Evolutionary conservation across 2,329 filamentous ascomycete genomes (phyloP).

Genomic region (Colletotrichum liriopes): DNA sequence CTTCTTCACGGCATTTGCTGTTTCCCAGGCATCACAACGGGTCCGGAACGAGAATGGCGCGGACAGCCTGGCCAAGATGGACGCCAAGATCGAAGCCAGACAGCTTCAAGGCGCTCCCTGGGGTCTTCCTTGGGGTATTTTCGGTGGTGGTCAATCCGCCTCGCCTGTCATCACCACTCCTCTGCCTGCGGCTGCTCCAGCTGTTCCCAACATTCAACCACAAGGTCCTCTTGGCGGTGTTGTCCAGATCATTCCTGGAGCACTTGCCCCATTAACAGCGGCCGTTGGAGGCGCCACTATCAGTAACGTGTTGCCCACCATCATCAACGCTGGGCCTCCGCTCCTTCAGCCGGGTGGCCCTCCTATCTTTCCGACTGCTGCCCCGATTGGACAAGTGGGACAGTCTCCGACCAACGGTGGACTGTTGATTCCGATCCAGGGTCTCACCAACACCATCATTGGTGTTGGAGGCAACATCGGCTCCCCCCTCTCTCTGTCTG

Average conservation of each 20-base stretch:
- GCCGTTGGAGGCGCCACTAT: background rate
- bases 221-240: constrained; percentile 16
- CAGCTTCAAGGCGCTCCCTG: constrained; percentile 32
- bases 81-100: constrained; percentile 2
- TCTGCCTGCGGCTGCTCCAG: constrained; percentile 12
- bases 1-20: constrained; percentile 21
- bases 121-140: constrained; percentile 21
- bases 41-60: background rate
- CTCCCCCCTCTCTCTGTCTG: background rate
- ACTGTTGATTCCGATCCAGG: constrained; percentile 4
- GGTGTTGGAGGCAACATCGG: background rate
- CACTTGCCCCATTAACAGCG: constrained; percentile 15
- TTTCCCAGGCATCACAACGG: constrained; percentile 10
- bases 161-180: constrained; percentile 5
- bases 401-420: constrained; percentile 1
- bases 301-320: background rate
- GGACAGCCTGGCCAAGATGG: background rate
- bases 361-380: background rate
- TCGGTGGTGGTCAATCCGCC: constrained; percentile 13
- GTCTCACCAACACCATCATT: background rate
- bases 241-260: background rate
- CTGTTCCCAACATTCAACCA: background rate
- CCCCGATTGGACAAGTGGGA: background rate
- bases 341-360: background rate
- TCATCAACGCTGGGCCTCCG: background rate